Evolutionary conservation across 495 filamentous ascomycete species (phyloP), one percentile per base, ranked within the genome.

Genomic region (Bathelium albidoporum): DNA sequence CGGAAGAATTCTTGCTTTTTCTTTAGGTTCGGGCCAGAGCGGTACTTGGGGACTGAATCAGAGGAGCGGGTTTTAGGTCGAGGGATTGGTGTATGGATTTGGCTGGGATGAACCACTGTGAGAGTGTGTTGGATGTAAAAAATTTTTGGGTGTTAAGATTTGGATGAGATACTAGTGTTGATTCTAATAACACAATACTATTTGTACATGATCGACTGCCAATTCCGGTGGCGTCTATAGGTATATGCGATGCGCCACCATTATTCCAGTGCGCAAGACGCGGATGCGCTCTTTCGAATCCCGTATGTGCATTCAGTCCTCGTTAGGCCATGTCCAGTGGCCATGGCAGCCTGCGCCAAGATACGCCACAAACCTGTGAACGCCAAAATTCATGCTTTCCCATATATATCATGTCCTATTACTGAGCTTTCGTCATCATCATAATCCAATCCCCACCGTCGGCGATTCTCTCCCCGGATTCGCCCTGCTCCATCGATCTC

Each of bases 401-500:
- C 11, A 55, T 9, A 29, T 28, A 55, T 9, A 10, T 24, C 49
- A 5, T 5, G 5, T 39, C 34, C 34, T 39, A 29, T 28, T 55
- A n/a, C 10, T 55, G 2, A 20, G 16, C 22, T 12, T 29, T 29
- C 49, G n/a, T n/a, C n/a, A 55, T 29, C 5, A 55, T 55, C 24
- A 55, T 55, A 55, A n/a, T 28, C 49, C 49, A 29, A 55, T 55
- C 49, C 49, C 49, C 9, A 55, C 20, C 20, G 49, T 55, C 22
- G 49, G 49, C 49, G 49, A 55, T 55, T 55, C 49, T 29, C 49
- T 55, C 16, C 49, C 49, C 2, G 49, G 49, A 55, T 55, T 55
- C 49, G 49, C 49, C 49, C 49, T 55, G 24, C 49, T 55, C 49
- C 49, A 55, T 11, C 49, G 49, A 10, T 55, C 49, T 55, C 49